Percentiles rank a stretch among this genome's conserved stretches.
Conservation (phyloP, 2,329 filamentous ascomycete genomes). For the Didymella pinodella region DNA sequence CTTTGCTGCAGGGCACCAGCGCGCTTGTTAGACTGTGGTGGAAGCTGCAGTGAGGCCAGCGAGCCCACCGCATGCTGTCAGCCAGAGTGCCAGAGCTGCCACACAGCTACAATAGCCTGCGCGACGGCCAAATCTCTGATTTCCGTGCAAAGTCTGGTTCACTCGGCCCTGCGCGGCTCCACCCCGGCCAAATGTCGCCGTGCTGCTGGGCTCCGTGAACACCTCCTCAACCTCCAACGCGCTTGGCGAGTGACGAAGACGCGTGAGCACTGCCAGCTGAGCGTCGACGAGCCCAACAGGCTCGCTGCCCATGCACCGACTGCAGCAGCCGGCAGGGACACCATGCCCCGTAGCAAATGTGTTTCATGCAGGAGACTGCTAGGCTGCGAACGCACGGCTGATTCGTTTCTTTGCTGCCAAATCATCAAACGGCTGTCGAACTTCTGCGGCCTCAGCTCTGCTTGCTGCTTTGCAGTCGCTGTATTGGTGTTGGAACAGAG, state of each 20-base stretch:
- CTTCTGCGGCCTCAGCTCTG: conserved; percentile 33
- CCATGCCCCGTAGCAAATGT: conserved; percentile 40
- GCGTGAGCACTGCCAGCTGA: conserved; percentile 10
- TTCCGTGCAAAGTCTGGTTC: conserved; percentile 17
- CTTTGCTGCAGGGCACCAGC: conserved; percentile 44
- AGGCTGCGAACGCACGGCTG: conserved; percentile 31
- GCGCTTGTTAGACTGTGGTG: conserved; percentile 22
- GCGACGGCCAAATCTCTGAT: not conserved
- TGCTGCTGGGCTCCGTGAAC: conserved; percentile 24
- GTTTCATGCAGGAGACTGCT: conserved; percentile 44
- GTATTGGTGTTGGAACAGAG: conserved; percentile 6
- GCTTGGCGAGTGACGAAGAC: conserved; percentile 20
- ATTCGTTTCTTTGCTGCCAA: conserved; percentile 38
- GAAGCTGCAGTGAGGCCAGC: not conserved
- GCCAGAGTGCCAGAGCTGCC: conserved; percentile 6
- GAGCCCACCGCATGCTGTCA: conserved; percentile 13
- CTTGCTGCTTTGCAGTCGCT: conserved; percentile 1
- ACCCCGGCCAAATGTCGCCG: conserved; percentile 36
- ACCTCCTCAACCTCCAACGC: conserved; percentile 20
- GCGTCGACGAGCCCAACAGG: conserved; percentile 1
- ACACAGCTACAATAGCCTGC: not conserved
- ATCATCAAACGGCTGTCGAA: conserved; percentile 47
- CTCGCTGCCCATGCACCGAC: conserved; percentile 5
- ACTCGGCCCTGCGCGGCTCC: conserved; percentile 29
- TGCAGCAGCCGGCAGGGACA: conserved; percentile 14